Evolutionary conservation across 202 grass and related monocot species (phyloP).

Genomic region (Thinopyrum obtusiflorum): DNA sequence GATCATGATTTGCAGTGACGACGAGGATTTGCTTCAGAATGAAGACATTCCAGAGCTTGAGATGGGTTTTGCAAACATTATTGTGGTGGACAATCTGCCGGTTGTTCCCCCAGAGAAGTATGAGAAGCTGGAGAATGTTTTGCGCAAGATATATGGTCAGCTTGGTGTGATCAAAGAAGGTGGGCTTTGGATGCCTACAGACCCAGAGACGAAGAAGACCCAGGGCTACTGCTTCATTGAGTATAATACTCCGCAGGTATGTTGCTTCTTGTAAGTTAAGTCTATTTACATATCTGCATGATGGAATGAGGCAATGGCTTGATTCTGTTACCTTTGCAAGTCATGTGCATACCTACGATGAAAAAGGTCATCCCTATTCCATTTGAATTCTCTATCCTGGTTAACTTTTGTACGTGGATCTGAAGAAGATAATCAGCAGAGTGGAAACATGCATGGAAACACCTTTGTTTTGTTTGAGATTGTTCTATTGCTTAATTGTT

Average conservation of each 20-base stretch:
- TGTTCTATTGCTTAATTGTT: background rate
- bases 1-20: constrained; percentile 49
- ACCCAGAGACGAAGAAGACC: constrained; percentile 64
- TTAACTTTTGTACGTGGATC: background rate
- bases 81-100: constrained; percentile 80
- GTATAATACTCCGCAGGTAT: constrained; percentile 71
- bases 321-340: background rate
- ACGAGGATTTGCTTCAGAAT: constrained; percentile 54
- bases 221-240: constrained; percentile 87
- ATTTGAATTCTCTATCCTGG: background rate
- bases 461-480: background rate
- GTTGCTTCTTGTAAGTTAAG: background rate
- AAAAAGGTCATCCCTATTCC: background rate
- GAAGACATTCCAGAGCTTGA: constrained; percentile 67
- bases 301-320: background rate
- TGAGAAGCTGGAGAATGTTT: constrained; percentile 72
- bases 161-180: constrained; percentile 48
- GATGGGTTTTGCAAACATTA: constrained; percentile 54
- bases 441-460: too few species aligned
- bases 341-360: background rate
- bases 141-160: constrained; percentile 68
- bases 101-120: constrained; percentile 73
- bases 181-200: constrained; percentile 80
- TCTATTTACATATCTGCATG: background rate
- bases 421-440: too few species aligned